Evolutionary conservation across 176 grass and related monocot species (phyloP), one percentile per base, ranked within the genome.

Genomic region (Olyra latifolia): DNA sequence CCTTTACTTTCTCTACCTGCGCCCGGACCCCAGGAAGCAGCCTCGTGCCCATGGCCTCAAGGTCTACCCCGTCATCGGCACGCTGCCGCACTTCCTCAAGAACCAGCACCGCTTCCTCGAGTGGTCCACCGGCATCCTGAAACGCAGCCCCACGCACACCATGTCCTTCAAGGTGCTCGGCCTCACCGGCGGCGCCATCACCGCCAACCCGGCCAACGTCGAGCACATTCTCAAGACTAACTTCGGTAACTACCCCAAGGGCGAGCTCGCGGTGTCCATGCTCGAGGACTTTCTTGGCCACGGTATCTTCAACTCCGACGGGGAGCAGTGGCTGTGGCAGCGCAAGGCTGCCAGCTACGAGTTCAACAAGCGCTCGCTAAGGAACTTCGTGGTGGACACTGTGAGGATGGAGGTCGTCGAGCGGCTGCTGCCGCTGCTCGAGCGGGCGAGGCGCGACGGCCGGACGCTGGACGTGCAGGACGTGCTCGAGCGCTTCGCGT

Each of bases 261-360:
- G 89, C 2, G 60, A 81, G 25, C 60, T 73, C 48, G 5, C 71
- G 3, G 75, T 78, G 5, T 70, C 86, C 30, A 27, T 82, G 68
- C 23, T 94, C 27, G 54, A 80, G 25, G 94, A 97, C 77, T 85
- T 94, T 24, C 85, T 97, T 0, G 94, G 94, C 35, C 79, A 79
- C 5, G 89, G 94, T 68, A 94, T 97, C 68, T 94, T 97, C 82
- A 94, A 89, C 67, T 83, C 89, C 20, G 82, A 94, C 41, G 91
- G 91, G 1, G 71, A 97, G 0, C 69, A 83, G 24, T 97, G 94
- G 89, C 81, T 56, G 23, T 78, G 78, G 78, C 94, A 97, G 86
- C 86, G 88, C 61, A 97, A 86, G 63, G 81, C 87, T 20, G 87
- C 79, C 6, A 90, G 87, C 85, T 80, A 76, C 45, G 93, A 92